These are phyloP conservation scores for Ramalina intermedia DNA, from an alignment of 495 filamentous ascomycete genomes.

Conservation along the genomic window DNA sequence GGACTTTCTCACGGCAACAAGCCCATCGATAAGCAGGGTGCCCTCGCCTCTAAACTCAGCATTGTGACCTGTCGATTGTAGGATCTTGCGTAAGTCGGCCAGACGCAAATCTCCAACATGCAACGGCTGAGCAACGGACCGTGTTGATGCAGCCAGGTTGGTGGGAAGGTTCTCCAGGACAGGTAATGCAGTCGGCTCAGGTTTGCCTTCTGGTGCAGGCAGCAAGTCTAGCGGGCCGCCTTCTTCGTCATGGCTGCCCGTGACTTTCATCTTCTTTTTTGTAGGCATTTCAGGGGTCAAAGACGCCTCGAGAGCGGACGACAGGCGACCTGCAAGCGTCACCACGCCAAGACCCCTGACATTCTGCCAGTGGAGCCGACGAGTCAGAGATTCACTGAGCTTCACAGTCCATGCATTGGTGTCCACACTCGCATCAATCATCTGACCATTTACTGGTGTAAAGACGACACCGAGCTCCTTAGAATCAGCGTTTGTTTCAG, in stretches of 20 bases:
- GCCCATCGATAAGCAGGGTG: constrained; percentile 73
- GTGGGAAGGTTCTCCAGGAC: constrained; percentile 64
- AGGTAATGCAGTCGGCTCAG: constrained; percentile 27
- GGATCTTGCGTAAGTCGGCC: constrained; percentile 70
- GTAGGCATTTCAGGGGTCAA: constrained; percentile 22
- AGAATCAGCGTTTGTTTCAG: constrained; percentile 26
- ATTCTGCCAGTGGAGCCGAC: constrained; percentile 84
- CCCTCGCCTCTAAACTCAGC: constrained; percentile 93
- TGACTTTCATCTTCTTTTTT: constrained; percentile 56
- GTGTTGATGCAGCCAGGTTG: constrained; percentile 60
- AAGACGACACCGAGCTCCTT: constrained; percentile 47
- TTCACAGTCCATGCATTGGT: constrained; percentile 96
- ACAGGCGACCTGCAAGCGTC: constrained; percentile 58
- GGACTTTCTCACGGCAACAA: constrained; percentile 77
- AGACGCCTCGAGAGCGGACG: constrained; percentile 23
- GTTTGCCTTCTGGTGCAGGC: constrained; percentile 17
- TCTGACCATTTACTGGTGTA: constrained; percentile 55
- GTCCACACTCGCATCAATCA: constrained; percentile 83
- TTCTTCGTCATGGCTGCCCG: constrained; percentile 27
- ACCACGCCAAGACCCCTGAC: constrained; percentile 81
- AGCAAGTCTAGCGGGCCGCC: constrained; percentile 16
- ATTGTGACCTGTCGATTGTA: constrained; percentile 68
- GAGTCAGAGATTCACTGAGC: constrained; percentile 66
- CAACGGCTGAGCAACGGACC: constrained; percentile 69
- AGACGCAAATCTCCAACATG: constrained; percentile 90